phyloP scores from a whole-genome alignment of 352 stramenopile genomes.

The Phytophthora europaea region DNA sequence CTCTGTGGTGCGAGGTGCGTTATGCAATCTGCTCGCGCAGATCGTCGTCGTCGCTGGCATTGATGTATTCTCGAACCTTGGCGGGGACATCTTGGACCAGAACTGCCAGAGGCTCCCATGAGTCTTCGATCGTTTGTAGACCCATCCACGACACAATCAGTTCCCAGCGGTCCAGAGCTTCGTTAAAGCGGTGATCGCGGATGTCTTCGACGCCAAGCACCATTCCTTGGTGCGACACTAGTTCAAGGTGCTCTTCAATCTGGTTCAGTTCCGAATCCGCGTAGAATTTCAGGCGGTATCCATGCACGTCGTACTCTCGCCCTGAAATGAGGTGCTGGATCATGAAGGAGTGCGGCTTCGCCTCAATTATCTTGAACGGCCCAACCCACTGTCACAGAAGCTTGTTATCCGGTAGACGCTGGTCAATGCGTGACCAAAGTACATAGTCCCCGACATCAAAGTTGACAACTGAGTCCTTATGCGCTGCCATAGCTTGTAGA shows the following conservation, averaged over 20 bases:
- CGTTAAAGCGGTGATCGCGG: background rate
- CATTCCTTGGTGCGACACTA: background rate
- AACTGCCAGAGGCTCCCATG: background rate
- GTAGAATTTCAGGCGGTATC: background rate
- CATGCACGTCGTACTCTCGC: background rate
- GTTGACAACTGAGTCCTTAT: background rate
- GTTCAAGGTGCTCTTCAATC: background rate
- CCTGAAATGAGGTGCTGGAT: background rate
- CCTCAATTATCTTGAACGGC: background rate
- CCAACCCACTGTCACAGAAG: background rate
- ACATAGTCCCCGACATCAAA: background rate
- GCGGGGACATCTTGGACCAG: background rate
- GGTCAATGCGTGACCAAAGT: background rate
- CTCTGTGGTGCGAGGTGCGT: background rate
- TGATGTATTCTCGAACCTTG: background rate
- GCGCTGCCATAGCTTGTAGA: background rate
- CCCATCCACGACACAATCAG: background rate
- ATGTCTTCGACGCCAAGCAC: background rate
- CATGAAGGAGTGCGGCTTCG: background rate
- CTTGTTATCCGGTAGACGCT: background rate
- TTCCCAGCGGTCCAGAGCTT: background rate
- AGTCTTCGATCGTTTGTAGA: background rate
- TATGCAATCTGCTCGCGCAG: background rate
- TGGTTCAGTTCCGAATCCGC: background rate
- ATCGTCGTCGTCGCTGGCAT: background rate